Evolutionary conservation across 2,329 filamentous ascomycete genomes (phyloP), one percentile per base, ranked within the genome.

Genomic region (Monosporascus sp.): DNA sequence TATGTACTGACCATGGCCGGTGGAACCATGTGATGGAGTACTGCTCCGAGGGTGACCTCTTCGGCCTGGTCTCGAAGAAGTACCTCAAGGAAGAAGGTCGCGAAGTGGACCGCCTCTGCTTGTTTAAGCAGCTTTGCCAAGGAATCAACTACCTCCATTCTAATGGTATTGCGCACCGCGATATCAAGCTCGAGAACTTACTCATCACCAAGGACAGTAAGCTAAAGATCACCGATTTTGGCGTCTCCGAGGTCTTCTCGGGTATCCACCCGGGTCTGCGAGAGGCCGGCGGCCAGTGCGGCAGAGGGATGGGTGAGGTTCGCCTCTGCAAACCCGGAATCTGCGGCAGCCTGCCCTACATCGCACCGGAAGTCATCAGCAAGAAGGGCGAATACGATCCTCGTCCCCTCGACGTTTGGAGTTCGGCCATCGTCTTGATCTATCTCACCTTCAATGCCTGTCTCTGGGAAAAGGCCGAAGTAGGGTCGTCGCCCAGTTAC

Each of bases 1-100:
- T 96, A 6, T 94, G 90, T 73, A 84, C 81, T 15, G 80, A 91
- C 60, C 81, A 85, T 60, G 83, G 82, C 35, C 84, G 87, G 39
- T 95, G 89, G 88, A 92, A 90, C 67, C 89, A 95, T 67, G 89
- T 96, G 52, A 96, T 96, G 91, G 90, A 96, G 67, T 95, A 89
- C 68, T 96, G 91, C 73, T 79, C 83, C 3, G 83, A 90, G 60
- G 90, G 91, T 46, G 91, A 96, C 65, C 74, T 96, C 6, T 93
- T 88, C 68, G 78, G 79, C 57, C 74, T 96, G 14, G 86, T 95
- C 39, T 81, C 86, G 59, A 87, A 86, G 67, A 81, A 81, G 36
- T 86, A 87, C 62, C 82, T 95, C 58, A 81, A 76, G 53, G 72
- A 76, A 3, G 78, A 85, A 7, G 84, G 88, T 52, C 83, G 85